Conservation (phyloP, 495 filamentous ascomycete species). For the Xylaria nigripes region DNA sequence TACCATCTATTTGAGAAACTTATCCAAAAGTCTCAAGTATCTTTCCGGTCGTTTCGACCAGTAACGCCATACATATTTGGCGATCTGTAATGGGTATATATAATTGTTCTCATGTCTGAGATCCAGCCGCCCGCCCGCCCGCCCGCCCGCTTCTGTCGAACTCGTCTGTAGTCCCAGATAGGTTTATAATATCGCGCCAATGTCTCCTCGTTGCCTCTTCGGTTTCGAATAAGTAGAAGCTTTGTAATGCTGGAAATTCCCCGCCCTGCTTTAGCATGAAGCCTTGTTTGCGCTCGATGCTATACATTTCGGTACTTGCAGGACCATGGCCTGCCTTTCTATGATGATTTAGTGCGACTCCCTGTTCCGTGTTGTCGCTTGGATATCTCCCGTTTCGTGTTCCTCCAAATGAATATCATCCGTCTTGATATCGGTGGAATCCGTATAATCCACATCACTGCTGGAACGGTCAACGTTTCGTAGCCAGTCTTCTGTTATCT, state of each 20-base stretch:
- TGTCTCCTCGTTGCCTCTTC: neutral
- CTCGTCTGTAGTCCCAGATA: neutral
- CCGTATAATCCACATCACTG: constrained; percentile 1
- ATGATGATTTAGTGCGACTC: neutral
- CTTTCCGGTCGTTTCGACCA: no score
- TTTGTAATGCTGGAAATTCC: neutral
- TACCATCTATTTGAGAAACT: neutral
- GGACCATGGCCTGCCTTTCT: neutral
- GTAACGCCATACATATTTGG: no score
- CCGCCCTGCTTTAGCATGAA: neutral
- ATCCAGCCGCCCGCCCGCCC: neutral
- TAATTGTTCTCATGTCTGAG: neutral
- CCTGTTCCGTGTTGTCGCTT: neutral
- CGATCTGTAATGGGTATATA: constrained; percentile 1
- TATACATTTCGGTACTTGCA: neutral
- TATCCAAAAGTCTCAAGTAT: neutral
- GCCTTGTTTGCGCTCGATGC: neutral
- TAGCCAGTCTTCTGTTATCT: constrained; percentile 11
- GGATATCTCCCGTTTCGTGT: neutral
- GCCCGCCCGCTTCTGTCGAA: neutral
- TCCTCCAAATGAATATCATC: constrained; percentile 6
- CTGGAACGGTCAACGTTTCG: constrained; percentile 5
- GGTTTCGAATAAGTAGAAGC: neutral
- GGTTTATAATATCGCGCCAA: neutral
- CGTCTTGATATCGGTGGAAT: constrained; percentile 2